Percentiles rank a stretch among this genome's conserved stretches.
Evolutionary conservation across 176 grass and related monocot genomes (phyloP).

Genomic region (Aegilops tauschii): DNA sequence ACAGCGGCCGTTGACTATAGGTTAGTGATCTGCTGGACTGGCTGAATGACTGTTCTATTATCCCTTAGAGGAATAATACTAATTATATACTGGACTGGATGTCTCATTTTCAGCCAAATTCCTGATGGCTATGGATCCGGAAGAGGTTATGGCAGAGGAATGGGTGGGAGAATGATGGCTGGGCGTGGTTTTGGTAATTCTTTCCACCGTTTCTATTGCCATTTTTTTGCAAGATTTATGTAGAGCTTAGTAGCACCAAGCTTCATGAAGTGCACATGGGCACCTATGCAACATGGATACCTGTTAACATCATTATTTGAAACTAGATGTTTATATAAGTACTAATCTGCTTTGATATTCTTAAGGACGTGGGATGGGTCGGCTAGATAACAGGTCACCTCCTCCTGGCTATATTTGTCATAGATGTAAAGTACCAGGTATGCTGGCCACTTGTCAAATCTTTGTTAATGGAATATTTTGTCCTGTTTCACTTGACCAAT

Average conservation of each 20-base stretch:
- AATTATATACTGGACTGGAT: constrained; percentile 24
- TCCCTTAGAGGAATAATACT: neutral
- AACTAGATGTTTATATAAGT: neutral
- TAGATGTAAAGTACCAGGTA: constrained; percentile 97
- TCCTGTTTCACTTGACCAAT: constrained; percentile 8
- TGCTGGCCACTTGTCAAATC: constrained; percentile 20
- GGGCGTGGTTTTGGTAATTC: constrained; percentile 91
- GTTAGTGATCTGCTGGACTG: constrained; percentile 40
- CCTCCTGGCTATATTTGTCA: constrained; percentile 98
- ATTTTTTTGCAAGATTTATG: neutral
- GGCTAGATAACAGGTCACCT: constrained; percentile 66
- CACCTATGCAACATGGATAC: constrained; percentile 8
- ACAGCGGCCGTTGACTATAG: constrained; percentile 81
- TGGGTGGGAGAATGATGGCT: constrained; percentile 77
- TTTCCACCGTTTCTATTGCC: constrained; percentile 22
- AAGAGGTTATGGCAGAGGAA: constrained; percentile 85
- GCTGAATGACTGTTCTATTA: neutral
- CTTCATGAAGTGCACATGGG: neutral
- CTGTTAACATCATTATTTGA: neutral
- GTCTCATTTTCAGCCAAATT: constrained; percentile 62
- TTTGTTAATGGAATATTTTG: constrained; percentile 3
- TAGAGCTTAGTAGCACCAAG: neutral
- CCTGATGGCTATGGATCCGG: constrained; percentile 74
- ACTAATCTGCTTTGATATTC: constrained; percentile 22
- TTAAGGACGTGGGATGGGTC: constrained; percentile 77